These are phyloP conservation scores for Echites panduratus DNA, from an alignment of 257 asterid species.

Conservation along the genomic window DNA sequence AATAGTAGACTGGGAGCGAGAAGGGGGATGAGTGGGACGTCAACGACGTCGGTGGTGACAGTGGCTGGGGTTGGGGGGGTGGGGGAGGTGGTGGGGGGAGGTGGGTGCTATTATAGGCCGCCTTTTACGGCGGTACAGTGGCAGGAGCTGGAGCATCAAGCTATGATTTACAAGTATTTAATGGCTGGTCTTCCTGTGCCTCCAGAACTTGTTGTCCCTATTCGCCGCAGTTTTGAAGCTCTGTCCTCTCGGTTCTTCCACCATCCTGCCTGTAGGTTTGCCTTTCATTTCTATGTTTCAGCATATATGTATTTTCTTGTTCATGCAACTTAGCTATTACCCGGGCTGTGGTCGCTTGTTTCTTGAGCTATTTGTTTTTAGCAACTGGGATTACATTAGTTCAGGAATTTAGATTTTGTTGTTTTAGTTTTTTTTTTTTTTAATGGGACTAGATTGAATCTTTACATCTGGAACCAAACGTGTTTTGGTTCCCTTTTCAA, in stretches of 20 bases:
- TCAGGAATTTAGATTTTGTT: neutral
- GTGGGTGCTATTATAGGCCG: constrained; percentile 54
- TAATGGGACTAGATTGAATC: neutral
- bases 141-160: constrained; percentile 99
- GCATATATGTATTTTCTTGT: neutral
- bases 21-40: constrained; percentile 20
- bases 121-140: constrained; percentile 90
- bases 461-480: neutral
- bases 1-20: constrained; percentile 24
- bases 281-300: neutral
- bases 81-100: constrained; percentile 46
- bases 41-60: constrained; percentile 24
- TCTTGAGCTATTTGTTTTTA: neutral
- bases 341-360: neutral
- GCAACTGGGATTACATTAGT: neutral
- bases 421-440: neutral
- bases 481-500: neutral
- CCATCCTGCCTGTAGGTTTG: constrained; percentile 60
- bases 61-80: constrained; percentile 29
- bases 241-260: constrained; percentile 71
- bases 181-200: constrained; percentile 87
- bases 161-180: constrained; percentile 89
- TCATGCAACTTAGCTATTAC: neutral
- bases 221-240: constrained; percentile 84
- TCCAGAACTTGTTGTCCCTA: constrained; percentile 80